Base-by-base conservation (phyloP, 768 basidiomycete genomes). In the Kwoniella sp. region DNA sequence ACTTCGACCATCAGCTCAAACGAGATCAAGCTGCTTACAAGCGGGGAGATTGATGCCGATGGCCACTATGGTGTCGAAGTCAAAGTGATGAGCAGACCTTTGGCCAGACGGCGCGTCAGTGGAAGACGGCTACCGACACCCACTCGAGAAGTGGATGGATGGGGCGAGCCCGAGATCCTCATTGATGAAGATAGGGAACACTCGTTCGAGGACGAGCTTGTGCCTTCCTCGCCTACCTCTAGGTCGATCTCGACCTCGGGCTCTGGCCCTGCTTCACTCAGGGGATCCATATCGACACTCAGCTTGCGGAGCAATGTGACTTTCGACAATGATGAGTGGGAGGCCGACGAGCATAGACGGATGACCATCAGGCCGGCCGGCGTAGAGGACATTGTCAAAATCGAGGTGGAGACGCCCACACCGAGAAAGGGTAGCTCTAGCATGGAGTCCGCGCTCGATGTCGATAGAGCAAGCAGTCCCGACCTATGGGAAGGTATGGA, bases 81-180 rank as follows among this genome's bases (percentile, higher is more conserved):
- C 34, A 34, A 34, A 34, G 34, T 13, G 13, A 13, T 34, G 7
- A 13, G 5, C 34, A 34, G 41, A 17, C 41, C 41, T 3, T 45
- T 8, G 41, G 20, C 3, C 15, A 20, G 15, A 3, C 41, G 41
- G 20, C 9, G 41, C 20, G 41, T 17, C 4, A 56, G 55, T 13
- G 22, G 29, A 4, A 38, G 25, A n/a, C 5, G 22, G 12, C n/a
- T 37, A 31, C 20, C 22, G 25, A 58, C 47, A 4, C 63, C 63
- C 26, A 55, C 28, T 4, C 56, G 50, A 41, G 56, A 58, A 30
- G 58, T 58, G 2, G 56, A 65, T 5, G 54, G 62, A 29, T 65
- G 63, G 63, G 63, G 63, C 29, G 63, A 65, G n/a, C 63, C 63
- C 38, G 63, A 65, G 23, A 55, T 65, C 17, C 56, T 65, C 4